phyloP scores from a whole-genome alignment of 441 rosid genomes.

The Pelargonium australe region DNA sequence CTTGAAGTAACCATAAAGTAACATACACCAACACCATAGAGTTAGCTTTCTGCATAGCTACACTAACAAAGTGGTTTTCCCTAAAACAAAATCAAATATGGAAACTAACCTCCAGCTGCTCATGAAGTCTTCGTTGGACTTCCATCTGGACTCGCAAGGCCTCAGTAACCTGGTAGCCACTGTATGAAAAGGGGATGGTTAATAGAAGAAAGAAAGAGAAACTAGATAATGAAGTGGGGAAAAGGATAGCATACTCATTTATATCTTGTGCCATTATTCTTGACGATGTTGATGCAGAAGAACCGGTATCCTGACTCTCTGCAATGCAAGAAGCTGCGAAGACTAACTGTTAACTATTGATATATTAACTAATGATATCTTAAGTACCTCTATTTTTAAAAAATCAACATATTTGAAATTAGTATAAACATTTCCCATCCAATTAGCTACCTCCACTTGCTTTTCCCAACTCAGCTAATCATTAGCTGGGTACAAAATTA shows the following conservation, averaged over 20 bases:
- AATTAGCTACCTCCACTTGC: too few species aligned
- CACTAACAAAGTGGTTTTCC: too few species aligned
- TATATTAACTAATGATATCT: background rate
- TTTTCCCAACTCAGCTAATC: background rate
- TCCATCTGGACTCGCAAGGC: conserved; percentile 95
- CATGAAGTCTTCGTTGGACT: conserved; percentile 86
- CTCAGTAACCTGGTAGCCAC: conserved; percentile 81
- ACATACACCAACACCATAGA: too few species aligned
- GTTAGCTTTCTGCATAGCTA: too few species aligned
- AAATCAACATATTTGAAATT: background rate
- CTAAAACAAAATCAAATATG: background rate
- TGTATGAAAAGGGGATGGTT: conserved; percentile 26
- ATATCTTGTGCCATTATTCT: conserved; percentile 59
- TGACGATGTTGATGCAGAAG: conserved; percentile 67
- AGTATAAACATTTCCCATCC: background rate
- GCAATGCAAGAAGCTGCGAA: conserved; percentile 58
- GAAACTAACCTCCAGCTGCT: conserved; percentile 80
- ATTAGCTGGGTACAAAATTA: background rate
- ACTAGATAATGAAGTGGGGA: background rate
- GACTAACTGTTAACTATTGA: conserved; percentile 19
- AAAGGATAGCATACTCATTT: conserved; percentile 53
- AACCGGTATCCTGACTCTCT: conserved; percentile 85
- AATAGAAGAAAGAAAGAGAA: background rate
- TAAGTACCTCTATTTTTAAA: conserved; percentile 1
- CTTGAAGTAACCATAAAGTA: too few species aligned